Conservation (phyloP, 179 eudicot species). For the Gypsophila paniculata region DNA sequence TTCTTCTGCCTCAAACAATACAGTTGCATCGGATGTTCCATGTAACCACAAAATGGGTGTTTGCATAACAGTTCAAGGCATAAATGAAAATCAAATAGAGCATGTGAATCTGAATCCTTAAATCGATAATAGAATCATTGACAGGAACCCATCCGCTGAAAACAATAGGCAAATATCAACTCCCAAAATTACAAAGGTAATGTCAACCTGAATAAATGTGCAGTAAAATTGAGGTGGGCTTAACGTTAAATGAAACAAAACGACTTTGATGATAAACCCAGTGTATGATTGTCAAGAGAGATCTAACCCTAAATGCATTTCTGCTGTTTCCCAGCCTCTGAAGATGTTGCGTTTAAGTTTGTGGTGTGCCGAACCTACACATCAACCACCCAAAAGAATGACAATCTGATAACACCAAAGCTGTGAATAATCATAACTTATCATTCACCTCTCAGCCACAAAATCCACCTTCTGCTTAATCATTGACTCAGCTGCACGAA, state of each 20-base stretch:
- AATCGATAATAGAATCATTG: too few species aligned
- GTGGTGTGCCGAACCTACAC: conserved; percentile 17
- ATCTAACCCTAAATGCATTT: background rate
- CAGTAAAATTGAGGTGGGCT: background rate
- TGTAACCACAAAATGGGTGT: too few species aligned
- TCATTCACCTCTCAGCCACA: conserved; percentile 46
- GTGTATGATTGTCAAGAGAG: background rate
- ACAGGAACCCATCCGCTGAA: too few species aligned
- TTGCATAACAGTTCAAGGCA: too few species aligned
- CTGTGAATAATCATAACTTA: background rate
- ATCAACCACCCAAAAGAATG: conserved; percentile 19
- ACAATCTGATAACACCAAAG: conserved; percentile 10
- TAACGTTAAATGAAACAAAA: background rate
- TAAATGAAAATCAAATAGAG: too few species aligned
- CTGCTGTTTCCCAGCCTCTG: background rate
- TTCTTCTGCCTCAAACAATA: too few species aligned
- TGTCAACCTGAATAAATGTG: background rate
- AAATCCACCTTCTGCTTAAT: conserved; percentile 61
- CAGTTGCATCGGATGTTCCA: too few species aligned
- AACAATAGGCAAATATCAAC: background rate
- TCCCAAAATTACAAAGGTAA: background rate
- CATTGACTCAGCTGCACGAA: conserved; percentile 71
- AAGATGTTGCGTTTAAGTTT: background rate
- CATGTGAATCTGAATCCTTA: too few species aligned
- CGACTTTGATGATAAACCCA: background rate